Percentiles rank a stretch among this genome's conserved stretches.
Conservation (phyloP, 2,329 filamentous ascomycete genomes). For the Colletotrichum spinosum region DNA sequence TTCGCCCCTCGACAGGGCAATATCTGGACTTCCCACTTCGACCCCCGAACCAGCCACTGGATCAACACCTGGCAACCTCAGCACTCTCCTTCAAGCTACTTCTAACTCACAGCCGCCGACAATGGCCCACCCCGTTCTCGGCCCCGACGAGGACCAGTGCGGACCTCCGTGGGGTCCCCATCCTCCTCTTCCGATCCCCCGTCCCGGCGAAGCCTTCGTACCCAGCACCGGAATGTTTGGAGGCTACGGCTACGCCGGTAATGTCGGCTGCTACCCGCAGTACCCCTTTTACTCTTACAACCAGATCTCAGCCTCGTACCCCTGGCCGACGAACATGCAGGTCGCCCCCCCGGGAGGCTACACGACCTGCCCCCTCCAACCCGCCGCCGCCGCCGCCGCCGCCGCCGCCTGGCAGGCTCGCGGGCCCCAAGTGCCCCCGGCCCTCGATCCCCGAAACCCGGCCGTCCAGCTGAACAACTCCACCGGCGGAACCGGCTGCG, state of each 20-base stretch:
- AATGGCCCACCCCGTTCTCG: constrained; percentile 50
- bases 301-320: constrained; percentile 23
- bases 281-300: constrained; percentile 47
- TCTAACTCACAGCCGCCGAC: neutral
- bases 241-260: constrained; percentile 23
- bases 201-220: constrained; percentile 53
- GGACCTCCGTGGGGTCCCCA: constrained; percentile 48
- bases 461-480: constrained; percentile 68
- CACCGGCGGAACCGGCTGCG: constrained; percentile 67
- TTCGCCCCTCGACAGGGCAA: constrained; percentile 40
- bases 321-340: constrained; percentile 27
- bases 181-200: constrained; percentile 43
- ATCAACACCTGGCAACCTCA: constrained; percentile 51
- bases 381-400: constrained; percentile 51
- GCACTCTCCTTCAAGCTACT: neutral
- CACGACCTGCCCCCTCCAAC: constrained; percentile 45
- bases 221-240: constrained; percentile 41
- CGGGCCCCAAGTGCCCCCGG: constrained; percentile 55
- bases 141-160: constrained; percentile 49
- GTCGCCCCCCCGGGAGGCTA: neutral
- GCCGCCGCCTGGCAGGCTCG: constrained; percentile 53
- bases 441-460: constrained; percentile 58
- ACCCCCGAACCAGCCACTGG: constrained; percentile 32
- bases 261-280: constrained; percentile 43
- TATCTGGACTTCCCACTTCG: constrained; percentile 42